Conservation (phyloP, 495 filamentous ascomycete species). For the Hyaloscypha bicolor region DNA sequence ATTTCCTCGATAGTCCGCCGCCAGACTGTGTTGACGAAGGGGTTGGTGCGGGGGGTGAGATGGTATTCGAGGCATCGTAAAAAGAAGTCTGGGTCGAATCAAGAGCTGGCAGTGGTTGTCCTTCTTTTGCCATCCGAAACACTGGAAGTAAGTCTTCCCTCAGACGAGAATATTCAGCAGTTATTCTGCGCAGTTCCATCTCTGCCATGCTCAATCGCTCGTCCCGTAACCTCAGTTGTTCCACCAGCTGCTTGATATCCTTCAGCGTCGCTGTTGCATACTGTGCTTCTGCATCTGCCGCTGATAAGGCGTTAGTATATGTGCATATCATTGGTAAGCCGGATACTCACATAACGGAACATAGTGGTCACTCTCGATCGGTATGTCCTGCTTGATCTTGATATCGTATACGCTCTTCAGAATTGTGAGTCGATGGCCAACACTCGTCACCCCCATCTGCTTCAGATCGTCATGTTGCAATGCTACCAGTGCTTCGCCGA, state of each 20-base stretch:
- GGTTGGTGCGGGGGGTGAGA: slow-evolving; percentile 55
- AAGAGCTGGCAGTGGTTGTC: slow-evolving; percentile 67
- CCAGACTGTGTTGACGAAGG: slow-evolving; percentile 48
- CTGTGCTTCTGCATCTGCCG: slow-evolving; percentile 83
- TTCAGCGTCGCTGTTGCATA: slow-evolving; percentile 87
- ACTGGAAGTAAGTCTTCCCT: slow-evolving; percentile 90
- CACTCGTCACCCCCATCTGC: slow-evolving; percentile 88
- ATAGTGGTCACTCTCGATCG: slow-evolving; percentile 90
- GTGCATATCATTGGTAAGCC: background rate
- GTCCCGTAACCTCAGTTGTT: slow-evolving; percentile 83
- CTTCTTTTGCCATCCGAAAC: slow-evolving; percentile 86
- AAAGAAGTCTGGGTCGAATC: slow-evolving; percentile 41
- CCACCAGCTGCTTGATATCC: slow-evolving; percentile 85
- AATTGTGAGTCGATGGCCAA: slow-evolving; percentile 92
- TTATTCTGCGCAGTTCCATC: slow-evolving; percentile 74
- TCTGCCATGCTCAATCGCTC: slow-evolving; percentile 82
- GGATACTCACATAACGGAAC: slow-evolving; percentile 80
- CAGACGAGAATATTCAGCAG: slow-evolving; percentile 81
- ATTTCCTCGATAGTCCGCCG: slow-evolving; percentile 69
- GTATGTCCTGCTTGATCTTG: slow-evolving; percentile 88
- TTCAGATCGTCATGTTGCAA: slow-evolving; percentile 91
- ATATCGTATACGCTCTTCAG: slow-evolving; percentile 93
- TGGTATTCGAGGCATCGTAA: slow-evolving; percentile 44
- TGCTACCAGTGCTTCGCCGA: slow-evolving; percentile 87
- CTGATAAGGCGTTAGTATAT: slow-evolving; percentile 45